Evolutionary conservation across 2,329 filamentous ascomycete species (phyloP).

Genomic region (Diplocarpon mali): DNA sequence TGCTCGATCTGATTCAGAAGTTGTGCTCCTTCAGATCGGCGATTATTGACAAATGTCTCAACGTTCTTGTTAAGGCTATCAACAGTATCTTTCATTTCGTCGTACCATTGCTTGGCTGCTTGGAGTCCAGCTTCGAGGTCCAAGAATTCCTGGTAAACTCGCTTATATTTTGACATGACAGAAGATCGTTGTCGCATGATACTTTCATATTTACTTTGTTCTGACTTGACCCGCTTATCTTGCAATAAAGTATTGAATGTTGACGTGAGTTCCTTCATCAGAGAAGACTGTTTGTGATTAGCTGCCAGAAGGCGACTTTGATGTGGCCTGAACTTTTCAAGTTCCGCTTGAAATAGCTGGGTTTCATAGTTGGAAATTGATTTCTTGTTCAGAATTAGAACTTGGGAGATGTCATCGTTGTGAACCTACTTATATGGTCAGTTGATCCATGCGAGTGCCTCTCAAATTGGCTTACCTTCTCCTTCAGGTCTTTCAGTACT

Average conservation of each 20-base stretch:
- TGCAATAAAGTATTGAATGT: slow-evolving; percentile 82
- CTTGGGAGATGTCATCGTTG: slow-evolving; percentile 93
- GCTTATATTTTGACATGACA: slow-evolving; percentile 79
- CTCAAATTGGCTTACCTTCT: slow-evolving; percentile 56
- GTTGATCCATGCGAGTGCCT: neutral
- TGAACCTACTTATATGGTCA: slow-evolving; percentile 52
- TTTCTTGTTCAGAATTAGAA: slow-evolving; percentile 96
- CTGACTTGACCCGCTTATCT: slow-evolving; percentile 84
- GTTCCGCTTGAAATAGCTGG: slow-evolving; percentile 85
- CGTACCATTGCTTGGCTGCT: slow-evolving; percentile 86
- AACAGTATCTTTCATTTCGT: slow-evolving; percentile 90
- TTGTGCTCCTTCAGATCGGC: slow-evolving; percentile 81
- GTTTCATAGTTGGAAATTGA: slow-evolving; percentile 84
- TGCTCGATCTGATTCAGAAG: slow-evolving; percentile 66
- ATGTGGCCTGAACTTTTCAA: slow-evolving; percentile 94
- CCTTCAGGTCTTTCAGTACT: slow-evolving; percentile 91
- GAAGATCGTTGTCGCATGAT: slow-evolving; percentile 73
- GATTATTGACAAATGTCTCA: slow-evolving; percentile 91
- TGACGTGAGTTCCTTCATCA: slow-evolving; percentile 89
- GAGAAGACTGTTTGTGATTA: slow-evolving; percentile 84
- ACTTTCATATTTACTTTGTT: slow-evolving; percentile 89
- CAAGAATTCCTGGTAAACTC: slow-evolving; percentile 84
- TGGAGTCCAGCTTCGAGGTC: slow-evolving; percentile 78
- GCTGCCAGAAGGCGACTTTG: slow-evolving; percentile 86
- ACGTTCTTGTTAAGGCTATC: slow-evolving; percentile 92